A percentile compares a stretch with the other conserved stretches of the same genome.
phyloP scores from a whole-genome alignment of 495 filamentous ascomycete genomes.

The Podospora pseudopauciseta region DNA sequence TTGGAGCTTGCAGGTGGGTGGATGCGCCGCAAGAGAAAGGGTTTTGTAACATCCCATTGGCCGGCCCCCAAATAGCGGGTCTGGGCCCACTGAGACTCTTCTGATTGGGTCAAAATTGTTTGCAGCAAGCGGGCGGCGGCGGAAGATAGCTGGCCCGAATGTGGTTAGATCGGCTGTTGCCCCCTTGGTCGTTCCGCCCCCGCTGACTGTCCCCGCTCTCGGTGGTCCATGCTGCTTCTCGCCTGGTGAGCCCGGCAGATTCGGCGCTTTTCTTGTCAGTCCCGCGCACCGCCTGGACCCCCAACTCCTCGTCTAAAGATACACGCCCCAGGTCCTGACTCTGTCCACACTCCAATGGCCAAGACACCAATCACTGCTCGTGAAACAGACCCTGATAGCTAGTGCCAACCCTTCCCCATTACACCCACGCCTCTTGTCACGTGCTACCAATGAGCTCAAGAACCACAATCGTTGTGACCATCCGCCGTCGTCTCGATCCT shows the following conservation, averaged over 20 bases:
- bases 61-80: conserved; percentile 14
- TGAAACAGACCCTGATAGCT: background rate
- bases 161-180: conserved; percentile 30
- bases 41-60: conserved; percentile 23
- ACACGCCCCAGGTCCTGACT: conserved; percentile 4
- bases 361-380: background rate
- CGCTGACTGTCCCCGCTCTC: conserved; percentile 18
- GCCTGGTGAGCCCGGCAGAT: conserved; percentile 30
- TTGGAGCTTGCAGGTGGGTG: conserved; percentile 28
- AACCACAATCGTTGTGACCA: background rate
- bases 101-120: conserved; percentile 24
- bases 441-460: conserved; percentile 2
- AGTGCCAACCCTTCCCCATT: background rate
- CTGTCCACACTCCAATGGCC: background rate
- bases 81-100: background rate
- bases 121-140: conserved; percentile 14
- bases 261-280: conserved; percentile 9
- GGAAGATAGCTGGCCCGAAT: conserved; percentile 25
- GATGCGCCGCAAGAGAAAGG: conserved; percentile 21
- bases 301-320: background rate
- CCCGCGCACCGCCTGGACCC: conserved; percentile 17
- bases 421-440: background rate
- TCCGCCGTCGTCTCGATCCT: background rate
- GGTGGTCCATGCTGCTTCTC: conserved; percentile 14
- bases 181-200: conserved; percentile 25